Evolutionary conservation across 2,329 filamentous ascomycete genomes (phyloP), one percentile per base, ranked within the genome.

Genomic region (Cladosporium velox): DNA sequence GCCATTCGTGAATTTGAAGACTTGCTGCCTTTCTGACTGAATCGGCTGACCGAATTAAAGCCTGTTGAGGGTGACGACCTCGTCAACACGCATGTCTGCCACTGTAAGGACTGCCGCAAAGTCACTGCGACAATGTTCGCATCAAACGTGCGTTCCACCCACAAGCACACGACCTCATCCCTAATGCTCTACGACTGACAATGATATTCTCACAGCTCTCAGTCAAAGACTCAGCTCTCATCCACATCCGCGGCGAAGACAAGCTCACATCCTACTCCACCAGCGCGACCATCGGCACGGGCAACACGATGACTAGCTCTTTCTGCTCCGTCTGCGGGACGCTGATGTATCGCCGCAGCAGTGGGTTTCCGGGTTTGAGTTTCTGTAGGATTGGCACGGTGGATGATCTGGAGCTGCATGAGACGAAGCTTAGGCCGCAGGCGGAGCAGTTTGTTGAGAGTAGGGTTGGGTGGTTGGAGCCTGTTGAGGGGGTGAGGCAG

Each of bases 121-220:
- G 79, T 89, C 67, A 88, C 85, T 0, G 85, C 86, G 0, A 87
- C 86, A 0, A 87, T 88, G 83, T 88, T 87, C 75, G 83, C 85
- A 1, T 83, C 85, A 60, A 88, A 86, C 8, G 57, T 47, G 14
- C 14, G 34, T 58, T 7, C 21, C 75, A 14, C n/a, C 15, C n/a
- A 38, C 28, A 4, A 8, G 24, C 24, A 24, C 24, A 24, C 24
- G 24, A 24, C 24, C 24, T 24, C 24, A 24, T 24, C 24, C 24
- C 24, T 24, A 24, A 24, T 24, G 24, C 24, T 24, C 24, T 24
- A 24, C 24, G 24, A 24, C 24, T 24, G 24, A 24, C 24, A 24
- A 24, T 24, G 24, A 24, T 24, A 24, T 24, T 24, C 24, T 24
- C 24, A 24, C 24, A 24, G 30, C 24, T 59, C 57, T 38, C 57